Base-by-base conservation (phyloP, 2,329 filamentous ascomycete species). In the Drechslerella dactyloides region DNA sequence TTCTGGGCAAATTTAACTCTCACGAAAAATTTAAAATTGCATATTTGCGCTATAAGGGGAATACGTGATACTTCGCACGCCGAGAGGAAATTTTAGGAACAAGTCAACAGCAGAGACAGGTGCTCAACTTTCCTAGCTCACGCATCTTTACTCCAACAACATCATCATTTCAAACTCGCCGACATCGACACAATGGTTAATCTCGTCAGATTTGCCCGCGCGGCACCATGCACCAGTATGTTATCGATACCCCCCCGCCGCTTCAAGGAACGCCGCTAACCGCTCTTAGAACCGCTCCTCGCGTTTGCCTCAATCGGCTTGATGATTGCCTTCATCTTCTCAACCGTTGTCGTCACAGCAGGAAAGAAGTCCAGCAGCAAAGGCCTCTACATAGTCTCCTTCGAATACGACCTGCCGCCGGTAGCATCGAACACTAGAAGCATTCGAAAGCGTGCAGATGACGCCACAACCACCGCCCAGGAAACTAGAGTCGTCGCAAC, bases 301-400 rank as follows among this genome's bases (percentile, higher is more conserved):
- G 57, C 74, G 13, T 74, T 76, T 74, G 64, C 72, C 46, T 15
- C 75, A 23, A 56, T 75, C 6, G 54, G 65, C 24, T 53, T 77
- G 10, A 75, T 75, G 27, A 74, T 76, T 44, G 65, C 75, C 5
- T 73, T 76, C 35, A 73, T 76, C 35, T 76, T 77, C 60, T 75
- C 74, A 15, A 73, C 74, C 48, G 69, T 77, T 35, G 70, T 77
- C 54, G 69, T 76, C 6, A 70, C 73, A 33, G 74, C 75, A 51
- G 51, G 69, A 23, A 76, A 73, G 10, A 23, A 74, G 1, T 23
- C 69, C 6, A 69, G 66, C 33, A 63, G 75, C 46, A 74, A 75
- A 2, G 75, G 76, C 19, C 75, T 76, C 53, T 76, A 76, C 69
- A 74, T 77, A 50, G 74, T 77, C n/a, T 75, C 74, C 0, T 74